Base-by-base conservation (phyloP, 306 rosid species). In the Gillenia trifoliata region DNA sequence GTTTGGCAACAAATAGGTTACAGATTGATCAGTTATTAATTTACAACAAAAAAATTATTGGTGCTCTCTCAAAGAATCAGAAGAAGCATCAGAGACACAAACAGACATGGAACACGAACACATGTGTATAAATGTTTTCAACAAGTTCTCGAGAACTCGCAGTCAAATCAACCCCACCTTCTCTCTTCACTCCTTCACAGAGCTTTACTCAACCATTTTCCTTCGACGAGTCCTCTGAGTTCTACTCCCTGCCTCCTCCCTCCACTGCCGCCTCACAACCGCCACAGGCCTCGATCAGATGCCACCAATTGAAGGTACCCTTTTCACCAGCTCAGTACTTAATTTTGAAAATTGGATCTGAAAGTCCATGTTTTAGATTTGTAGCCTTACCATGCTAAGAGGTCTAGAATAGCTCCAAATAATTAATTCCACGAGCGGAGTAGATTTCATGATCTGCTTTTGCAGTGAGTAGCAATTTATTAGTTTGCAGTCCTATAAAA, bases 131-230 rank as follows among this genome's bases (percentile, higher is more conserved):
- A n/a, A n/a, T n/a, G 84, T 2, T 91, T 87, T 65, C 90, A 90
- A 77, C 95, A 90, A 86, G 97, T 94, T 0, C 28, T 90, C n/a
- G 83, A 90, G 62, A 87, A 80, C 41, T 79, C 97, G 1, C 93
- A 88, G 59, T 62, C 90, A 4, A 93, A 72, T 86, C 96, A 9
- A 84, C 85, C 55, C 88, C 87, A 9, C 85, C 87, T 4, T 86
- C 92, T 77, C 91, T 90, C 34, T 92, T 92, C 75, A 86, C 86
- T 43, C 98, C 96, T 1, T 86, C 98, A 0, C 87, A 94, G 69
- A 83, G 90, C 31, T 94, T 94, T 49, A 85, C 98, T 4, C 84
- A 94, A 84, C 92, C 98, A 3, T 94, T 94, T 66, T 83, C 98
- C 11, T 92, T 78, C 80, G 64, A 91, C 74, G 91, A 91, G 85